phyloP scores from a whole-genome alignment of 108 stramenopile species.

The Bacterosira constricta region DNA sequence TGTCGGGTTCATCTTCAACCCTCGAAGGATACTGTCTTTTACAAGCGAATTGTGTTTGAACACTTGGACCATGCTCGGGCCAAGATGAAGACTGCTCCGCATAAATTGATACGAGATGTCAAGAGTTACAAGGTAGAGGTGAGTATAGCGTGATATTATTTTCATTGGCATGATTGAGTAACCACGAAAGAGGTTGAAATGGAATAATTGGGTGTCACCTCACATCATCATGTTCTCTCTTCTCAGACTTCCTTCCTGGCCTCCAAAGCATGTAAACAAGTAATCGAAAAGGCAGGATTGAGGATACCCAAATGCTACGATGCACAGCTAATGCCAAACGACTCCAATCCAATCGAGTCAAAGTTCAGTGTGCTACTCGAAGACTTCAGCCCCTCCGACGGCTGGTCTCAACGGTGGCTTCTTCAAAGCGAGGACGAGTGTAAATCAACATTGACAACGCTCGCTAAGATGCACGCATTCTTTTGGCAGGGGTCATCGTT shows the following conservation, averaged over 20 bases:
- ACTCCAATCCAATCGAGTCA: conserved; percentile 50
- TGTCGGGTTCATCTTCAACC: conserved; percentile 40
- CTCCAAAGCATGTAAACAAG: conserved; percentile 44
- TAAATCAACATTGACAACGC: conserved; percentile 45
- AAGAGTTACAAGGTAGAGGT: conserved; percentile 61
- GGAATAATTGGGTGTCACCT: too few relatives aligned
- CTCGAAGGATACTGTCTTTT: conserved; percentile 49
- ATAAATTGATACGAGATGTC: conserved; percentile 66
- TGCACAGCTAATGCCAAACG: conserved; percentile 45
- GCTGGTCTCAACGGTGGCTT: conserved; percentile 67
- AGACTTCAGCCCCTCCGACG: conserved; percentile 57
- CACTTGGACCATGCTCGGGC: conserved; percentile 58
- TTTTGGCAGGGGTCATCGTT: conserved; percentile 70
- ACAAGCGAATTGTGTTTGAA: conserved; percentile 68
- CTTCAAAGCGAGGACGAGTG: conserved; percentile 41
- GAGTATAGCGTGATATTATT: too few relatives aligned
- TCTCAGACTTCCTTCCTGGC: conserved; percentile 58
- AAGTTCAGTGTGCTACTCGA: conserved; percentile 58
- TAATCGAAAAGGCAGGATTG: conserved; percentile 50
- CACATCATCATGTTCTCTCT: too few relatives aligned
- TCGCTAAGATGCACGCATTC: conserved; percentile 76
- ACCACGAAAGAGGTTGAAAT: too few relatives aligned
- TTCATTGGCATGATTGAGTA: too few relatives aligned
- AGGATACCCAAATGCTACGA: conserved; percentile 50
- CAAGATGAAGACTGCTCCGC: conserved; percentile 56